Evolutionary conservation across 148 eudicot genomes (phyloP).

Genomic region (Dysphania ambrosioides): DNA sequence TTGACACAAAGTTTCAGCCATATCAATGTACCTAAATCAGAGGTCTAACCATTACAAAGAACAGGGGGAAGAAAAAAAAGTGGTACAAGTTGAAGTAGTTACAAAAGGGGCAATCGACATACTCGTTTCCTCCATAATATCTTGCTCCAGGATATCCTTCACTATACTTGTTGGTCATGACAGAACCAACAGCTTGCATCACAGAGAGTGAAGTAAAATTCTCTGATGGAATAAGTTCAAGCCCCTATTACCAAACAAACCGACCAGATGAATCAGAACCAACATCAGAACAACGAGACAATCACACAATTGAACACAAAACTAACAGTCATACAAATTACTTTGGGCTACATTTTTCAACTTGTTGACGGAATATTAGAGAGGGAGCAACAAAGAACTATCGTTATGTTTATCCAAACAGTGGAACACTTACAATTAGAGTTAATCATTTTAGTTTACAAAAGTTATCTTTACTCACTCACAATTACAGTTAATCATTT

Average conservation of each 20-base stretch:
- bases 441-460: too few species aligned
- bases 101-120: conserved; percentile 28
- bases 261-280: conserved; percentile 3
- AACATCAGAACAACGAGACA: not conserved
- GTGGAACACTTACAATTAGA: too few species aligned
- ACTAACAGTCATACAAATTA: not conserved
- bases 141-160: conserved; percentile 99
- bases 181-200: conserved; percentile 99
- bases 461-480: too few species aligned
- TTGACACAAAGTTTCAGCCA: conserved; percentile 96
- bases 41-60: not conserved
- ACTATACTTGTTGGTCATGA: conserved; percentile 98
- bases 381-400: not conserved
- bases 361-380: not conserved
- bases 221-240: conserved; percentile 96
- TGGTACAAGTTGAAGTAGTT: not conserved
- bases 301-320: not conserved
- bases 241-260: conserved; percentile 47
- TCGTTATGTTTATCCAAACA: too few species aligned
- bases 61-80: not conserved
- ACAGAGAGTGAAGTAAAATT: conserved; percentile 93
- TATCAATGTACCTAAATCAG: conserved; percentile 71
- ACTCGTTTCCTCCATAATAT: conserved; percentile 99
- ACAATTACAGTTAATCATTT: too few species aligned
- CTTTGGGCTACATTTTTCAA: not conserved